Conservation (phyloP, 768 basidiomycete genomes). For the Leccinum aurantiacum region DNA sequence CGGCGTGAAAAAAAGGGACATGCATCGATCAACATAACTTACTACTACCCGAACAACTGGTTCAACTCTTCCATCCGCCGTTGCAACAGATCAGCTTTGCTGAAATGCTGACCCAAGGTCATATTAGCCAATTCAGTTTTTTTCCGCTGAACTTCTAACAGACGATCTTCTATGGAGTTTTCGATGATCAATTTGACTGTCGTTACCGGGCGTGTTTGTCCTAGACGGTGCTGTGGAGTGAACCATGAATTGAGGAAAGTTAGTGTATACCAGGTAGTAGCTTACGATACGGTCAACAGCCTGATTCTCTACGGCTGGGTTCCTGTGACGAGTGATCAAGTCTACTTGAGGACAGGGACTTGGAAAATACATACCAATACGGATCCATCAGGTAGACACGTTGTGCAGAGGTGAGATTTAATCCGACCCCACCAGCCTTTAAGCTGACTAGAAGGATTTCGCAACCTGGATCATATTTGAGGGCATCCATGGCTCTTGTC, state of each 20-base stretch:
- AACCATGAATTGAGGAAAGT: not conserved
- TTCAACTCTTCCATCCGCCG: conserved; percentile 87
- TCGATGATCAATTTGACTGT: conserved; percentile 93
- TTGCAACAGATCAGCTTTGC: conserved; percentile 83
- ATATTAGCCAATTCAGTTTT: conserved; percentile 94
- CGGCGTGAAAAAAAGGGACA: conserved; percentile 12
- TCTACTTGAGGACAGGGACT: not conserved
- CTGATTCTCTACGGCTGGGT: conserved; percentile 96
- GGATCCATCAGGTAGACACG: conserved; percentile 96
- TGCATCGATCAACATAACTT: conserved; percentile 26
- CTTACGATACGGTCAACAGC: conserved; percentile 95
- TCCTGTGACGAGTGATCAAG: conserved; percentile 50
- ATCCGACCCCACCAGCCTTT: conserved; percentile 94
- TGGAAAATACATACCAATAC: conserved; percentile 63
- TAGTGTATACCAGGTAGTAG: conserved; percentile 14
- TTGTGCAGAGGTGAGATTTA: conserved; percentile 93
- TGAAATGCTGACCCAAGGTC: conserved; percentile 85
- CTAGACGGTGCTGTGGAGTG: conserved; percentile 79
- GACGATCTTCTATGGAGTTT: conserved; percentile 88
- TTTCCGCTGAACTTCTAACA: conserved; percentile 92
- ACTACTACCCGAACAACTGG: conserved; percentile 60
- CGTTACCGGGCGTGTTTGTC: conserved; percentile 88
- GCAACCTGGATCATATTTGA: conserved; percentile 85
- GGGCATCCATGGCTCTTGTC: conserved; percentile 84
- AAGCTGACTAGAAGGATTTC: conserved; percentile 96